Base-by-base conservation (phyloP, 345 rosid species). In the Boechera divaricarpa region DNA sequence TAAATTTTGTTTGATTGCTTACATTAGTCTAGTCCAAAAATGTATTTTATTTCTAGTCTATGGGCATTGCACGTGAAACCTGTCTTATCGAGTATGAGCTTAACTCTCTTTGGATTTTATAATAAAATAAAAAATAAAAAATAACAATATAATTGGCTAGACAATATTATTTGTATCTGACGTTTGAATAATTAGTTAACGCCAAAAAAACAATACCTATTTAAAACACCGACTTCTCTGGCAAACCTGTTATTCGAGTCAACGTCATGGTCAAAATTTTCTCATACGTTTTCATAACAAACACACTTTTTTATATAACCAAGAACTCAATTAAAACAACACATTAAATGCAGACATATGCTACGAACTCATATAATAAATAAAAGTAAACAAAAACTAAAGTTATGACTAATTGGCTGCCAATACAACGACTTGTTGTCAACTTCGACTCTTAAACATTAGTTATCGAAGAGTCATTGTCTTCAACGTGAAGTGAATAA, bases 141-240 rank as follows among this genome's bases (percentile, higher is more conserved):
- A 9, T 11, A 7, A 63, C 57, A 39, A 77, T 71, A 56, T 45
- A 63, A 44, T 26, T 77, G 70, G 45, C 47, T 63, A 48, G 72
- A 71, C 72, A 77, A 57, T 47, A 55, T 47, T 55, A 64, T 70
- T 77, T 71, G 72, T 28, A 64, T 77, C 67, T 55, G 67, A 77
- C 76, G 24, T 32, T 33, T 55, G 53, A 63, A 64, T 64, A 56
- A 63, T 57, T 56, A 63, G 61, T 4, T 36, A 66, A 70, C 31
- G 67, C 72, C 76, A 63, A 63, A 76, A 55, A 63, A 56, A 63
- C 58, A 63, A 64, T 48, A 59, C 55, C 32, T 72, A 71, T 55
- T 77, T 65, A 57, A 77, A 71, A 78, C 77, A 78, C 81, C 81
- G 81, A 78, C 77, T 71, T 72, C 81, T 65, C 81, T 77, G 81